Conservation (phyloP, 768 basidiomycete species). For the Dioszegia aurantiaca region DNA sequence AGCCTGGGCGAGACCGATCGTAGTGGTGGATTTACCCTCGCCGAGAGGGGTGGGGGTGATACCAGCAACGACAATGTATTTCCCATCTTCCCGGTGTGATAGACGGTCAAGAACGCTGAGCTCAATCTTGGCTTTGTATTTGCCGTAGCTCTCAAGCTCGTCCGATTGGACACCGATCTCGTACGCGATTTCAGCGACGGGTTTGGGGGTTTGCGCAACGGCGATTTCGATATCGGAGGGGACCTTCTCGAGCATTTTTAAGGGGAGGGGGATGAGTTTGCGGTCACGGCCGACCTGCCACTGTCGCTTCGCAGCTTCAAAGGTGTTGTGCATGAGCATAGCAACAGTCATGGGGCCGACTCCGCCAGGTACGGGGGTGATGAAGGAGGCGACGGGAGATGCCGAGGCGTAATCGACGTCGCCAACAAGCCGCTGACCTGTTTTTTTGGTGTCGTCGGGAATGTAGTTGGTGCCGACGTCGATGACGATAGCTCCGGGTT, state of each 20-base stretch:
- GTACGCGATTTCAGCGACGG: constrained; percentile 71
- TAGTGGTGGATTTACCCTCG: constrained; percentile 97
- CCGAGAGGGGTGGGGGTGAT: constrained; percentile 96
- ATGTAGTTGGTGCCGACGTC: constrained; percentile 98
- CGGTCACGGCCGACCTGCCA: constrained; percentile 68
- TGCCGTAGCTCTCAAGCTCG: constrained; percentile 90
- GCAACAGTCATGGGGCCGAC: constrained; percentile 99
- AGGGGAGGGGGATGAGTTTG: constrained; percentile 72
- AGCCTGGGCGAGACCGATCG: constrained; percentile 93
- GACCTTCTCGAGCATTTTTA: constrained; percentile 77
- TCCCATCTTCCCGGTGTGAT: constrained; percentile 79
- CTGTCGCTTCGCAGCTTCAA: constrained; percentile 74
- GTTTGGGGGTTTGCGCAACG: constrained; percentile 89
- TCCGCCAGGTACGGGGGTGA: constrained; percentile 97
- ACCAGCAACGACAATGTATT: constrained; percentile 93
- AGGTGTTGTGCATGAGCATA: constrained; percentile 92
- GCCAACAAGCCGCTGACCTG: constrained; percentile 90
- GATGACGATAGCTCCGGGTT: constrained; percentile 89
- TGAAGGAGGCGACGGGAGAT: constrained; percentile 73
- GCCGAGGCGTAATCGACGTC: constrained; percentile 86
- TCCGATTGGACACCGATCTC: constrained; percentile 83
- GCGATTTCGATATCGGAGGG: constrained; percentile 95
- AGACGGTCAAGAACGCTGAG: constrained; percentile 81
- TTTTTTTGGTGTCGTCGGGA: constrained; percentile 85
- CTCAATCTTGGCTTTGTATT: constrained; percentile 96